These are phyloP conservation scores for Punctularia strigosozonata DNA, from an alignment of 768 basidiomycete genomes.

Conservation along the genomic window DNA sequence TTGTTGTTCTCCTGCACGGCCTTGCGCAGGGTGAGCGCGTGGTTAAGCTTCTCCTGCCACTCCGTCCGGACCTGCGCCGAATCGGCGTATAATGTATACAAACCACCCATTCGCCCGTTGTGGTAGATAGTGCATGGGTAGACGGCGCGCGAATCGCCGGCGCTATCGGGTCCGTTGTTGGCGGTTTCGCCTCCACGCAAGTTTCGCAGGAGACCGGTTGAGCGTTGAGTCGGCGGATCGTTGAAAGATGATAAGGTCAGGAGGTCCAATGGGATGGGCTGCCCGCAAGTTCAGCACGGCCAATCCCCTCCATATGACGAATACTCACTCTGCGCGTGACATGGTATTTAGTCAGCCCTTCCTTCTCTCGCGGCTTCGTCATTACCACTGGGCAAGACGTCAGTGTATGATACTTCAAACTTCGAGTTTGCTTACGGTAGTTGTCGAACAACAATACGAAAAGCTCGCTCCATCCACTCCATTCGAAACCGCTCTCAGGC, in stretches of 20 bases:
- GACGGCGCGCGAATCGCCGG: constrained; percentile 60
- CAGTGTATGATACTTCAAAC: no score
- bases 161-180: constrained; percentile 24
- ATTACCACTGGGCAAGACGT: constrained; percentile 55
- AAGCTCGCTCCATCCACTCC: constrained; percentile 85
- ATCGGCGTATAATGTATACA: constrained; percentile 83
- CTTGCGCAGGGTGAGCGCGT: constrained; percentile 75
- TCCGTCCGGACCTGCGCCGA: constrained; percentile 60
- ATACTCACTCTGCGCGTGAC: constrained; percentile 66
- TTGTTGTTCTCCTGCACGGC: constrained; percentile 90
- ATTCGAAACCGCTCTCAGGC: constrained; percentile 79
- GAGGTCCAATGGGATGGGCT: constrained; percentile 92
- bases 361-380: constrained; percentile 76
- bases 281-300: constrained; percentile 1
- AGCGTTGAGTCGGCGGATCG: constrained; percentile 67
- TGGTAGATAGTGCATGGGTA: constrained; percentile 87
- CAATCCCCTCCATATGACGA: not conserved
- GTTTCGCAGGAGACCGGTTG: constrained; percentile 59
- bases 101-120: constrained; percentile 77
- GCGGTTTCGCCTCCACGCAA: constrained; percentile 32
- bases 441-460: constrained; percentile 92
- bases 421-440: constrained; percentile 50
- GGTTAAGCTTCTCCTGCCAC: constrained; percentile 85
- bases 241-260: constrained; percentile 77
- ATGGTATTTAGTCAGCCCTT: constrained; percentile 62